Conservation (phyloP, 768 basidiomycete species). For the Boletus coccyginus region DNA sequence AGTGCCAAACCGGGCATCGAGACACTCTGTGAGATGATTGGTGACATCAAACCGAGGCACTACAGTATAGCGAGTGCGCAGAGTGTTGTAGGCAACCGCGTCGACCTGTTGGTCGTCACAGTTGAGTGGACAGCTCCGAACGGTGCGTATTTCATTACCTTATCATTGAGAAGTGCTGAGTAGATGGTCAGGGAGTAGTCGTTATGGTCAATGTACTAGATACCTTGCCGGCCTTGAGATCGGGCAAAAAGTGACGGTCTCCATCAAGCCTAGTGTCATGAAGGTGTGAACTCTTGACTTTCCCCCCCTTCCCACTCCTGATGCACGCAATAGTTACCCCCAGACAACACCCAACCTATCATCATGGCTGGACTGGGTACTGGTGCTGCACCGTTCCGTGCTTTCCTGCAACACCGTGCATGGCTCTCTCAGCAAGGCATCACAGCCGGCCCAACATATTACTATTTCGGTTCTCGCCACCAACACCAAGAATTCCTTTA, state of each 20-base stretch:
- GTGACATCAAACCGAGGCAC: constrained; percentile 95
- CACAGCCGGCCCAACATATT: constrained; percentile 88
- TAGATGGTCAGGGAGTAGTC: constrained; percentile 52
- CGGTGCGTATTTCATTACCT: constrained; percentile 47
- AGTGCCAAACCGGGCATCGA: constrained; percentile 83
- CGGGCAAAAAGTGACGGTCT: constrained; percentile 94
- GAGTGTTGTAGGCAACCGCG: constrained; percentile 90
- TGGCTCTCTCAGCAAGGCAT: constrained; percentile 72
- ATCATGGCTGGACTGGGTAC: constrained; percentile 99
- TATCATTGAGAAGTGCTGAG: constrained; percentile 2
- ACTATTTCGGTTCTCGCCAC: constrained; percentile 98
- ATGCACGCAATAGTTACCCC: constrained; percentile 62
- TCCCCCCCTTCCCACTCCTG: not conserved
- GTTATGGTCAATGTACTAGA: constrained; percentile 94
- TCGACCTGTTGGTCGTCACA: constrained; percentile 93
- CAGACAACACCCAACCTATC: constrained; percentile 79
- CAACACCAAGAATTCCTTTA: constrained; percentile 96
- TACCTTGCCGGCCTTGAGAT: constrained; percentile 82
- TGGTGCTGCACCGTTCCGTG: constrained; percentile 98
- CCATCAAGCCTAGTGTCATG: constrained; percentile 99
- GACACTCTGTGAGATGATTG: constrained; percentile 82
- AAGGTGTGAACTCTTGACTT: constrained; percentile 54
- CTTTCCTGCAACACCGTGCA: constrained; percentile 95
- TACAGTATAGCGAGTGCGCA: constrained; percentile 98
- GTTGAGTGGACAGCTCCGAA: constrained; percentile 89